phyloP scores from a whole-genome alignment of 2,329 filamentous ascomycete genomes.

The Neofusicoccum laricinum region DNA sequence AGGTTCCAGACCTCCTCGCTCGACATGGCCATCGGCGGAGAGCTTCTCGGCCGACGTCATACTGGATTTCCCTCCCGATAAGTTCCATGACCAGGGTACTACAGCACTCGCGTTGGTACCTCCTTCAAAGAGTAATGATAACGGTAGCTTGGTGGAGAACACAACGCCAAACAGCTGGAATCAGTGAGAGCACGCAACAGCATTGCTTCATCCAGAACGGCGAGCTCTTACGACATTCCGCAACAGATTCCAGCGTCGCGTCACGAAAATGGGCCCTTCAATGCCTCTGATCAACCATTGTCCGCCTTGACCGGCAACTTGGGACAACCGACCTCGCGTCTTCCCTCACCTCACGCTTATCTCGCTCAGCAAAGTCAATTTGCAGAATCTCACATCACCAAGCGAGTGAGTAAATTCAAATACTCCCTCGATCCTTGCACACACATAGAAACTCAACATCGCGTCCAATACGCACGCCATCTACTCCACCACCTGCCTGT shows the following conservation, averaged over 20 bases:
- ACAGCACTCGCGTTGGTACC: neutral
- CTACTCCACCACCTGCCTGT: too few relatives aligned
- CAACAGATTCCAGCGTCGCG: neutral
- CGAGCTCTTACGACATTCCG: neutral
- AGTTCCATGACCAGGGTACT: neutral
- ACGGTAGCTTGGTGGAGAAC: neutral
- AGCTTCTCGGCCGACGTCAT: neutral
- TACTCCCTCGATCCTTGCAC: too few relatives aligned
- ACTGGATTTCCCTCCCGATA: neutral
- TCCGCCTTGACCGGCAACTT: neutral
- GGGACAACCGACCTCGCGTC: neutral
- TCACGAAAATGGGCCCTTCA: neutral
- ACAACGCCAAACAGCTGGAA: neutral
- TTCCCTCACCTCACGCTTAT: too few relatives aligned
- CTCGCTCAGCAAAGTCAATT: too few relatives aligned
- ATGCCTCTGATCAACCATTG: too few relatives aligned
- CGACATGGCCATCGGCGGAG: neutral
- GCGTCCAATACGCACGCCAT: too few relatives aligned
- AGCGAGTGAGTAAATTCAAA: too few relatives aligned
- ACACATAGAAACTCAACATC: too few relatives aligned
- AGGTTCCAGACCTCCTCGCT: neutral
- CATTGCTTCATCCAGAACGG: neutral
- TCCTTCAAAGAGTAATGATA: conserved; percentile 3
- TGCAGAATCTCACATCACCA: too few relatives aligned
- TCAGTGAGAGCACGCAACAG: neutral